A percentile compares a stretch with the other conserved stretches of the same genome.
Evolutionary conservation across 192 early-diverging fungal species (phyloP).

Genomic region (Backusella mclennaniae): DNA sequence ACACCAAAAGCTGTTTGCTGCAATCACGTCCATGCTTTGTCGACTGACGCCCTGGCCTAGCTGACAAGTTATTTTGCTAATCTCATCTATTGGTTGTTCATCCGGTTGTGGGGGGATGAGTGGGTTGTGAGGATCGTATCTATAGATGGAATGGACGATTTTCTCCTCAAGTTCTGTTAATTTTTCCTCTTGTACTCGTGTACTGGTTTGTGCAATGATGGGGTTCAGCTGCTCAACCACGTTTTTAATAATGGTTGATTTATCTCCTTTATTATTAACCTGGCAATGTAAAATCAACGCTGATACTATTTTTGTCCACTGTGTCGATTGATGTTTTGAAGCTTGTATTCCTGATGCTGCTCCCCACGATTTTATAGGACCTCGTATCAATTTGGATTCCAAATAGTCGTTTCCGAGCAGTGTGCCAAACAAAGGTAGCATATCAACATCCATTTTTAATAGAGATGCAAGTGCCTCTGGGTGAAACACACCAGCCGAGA

Average conservation of each 20-base stretch:
- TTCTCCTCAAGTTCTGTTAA: background rate
- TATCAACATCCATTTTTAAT: conserved; percentile 29
- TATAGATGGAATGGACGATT: conserved; percentile 21
- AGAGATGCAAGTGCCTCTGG: conserved; percentile 32
- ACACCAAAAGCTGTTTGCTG: conserved; percentile 42
- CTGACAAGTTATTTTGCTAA: background rate
- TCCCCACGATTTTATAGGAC: background rate
- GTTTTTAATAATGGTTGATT: background rate
- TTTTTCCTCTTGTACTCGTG: conserved; percentile 1
- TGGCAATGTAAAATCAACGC: conserved; percentile 13
- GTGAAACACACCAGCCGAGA: conserved; percentile 41
- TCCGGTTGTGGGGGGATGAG: background rate
- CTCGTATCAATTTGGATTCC: conserved; percentile 21
- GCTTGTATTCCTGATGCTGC: background rate
- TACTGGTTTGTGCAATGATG: conserved; percentile 11
- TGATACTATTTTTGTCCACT: conserved; percentile 21
- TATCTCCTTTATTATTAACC: background rate
- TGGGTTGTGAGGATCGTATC: conserved; percentile 19
- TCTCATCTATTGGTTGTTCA: background rate
- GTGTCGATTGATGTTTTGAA: background rate
- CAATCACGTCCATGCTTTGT: conserved; percentile 44
- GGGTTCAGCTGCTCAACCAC: conserved; percentile 11
- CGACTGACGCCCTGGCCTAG: conserved; percentile 29
- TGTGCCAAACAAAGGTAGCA: conserved; percentile 48
- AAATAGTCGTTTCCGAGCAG: conserved; percentile 52